Evolutionary conservation across 2,329 filamentous ascomycete species (phyloP), one percentile per base, ranked within the genome.

Genomic region (Xylariales sp.): DNA sequence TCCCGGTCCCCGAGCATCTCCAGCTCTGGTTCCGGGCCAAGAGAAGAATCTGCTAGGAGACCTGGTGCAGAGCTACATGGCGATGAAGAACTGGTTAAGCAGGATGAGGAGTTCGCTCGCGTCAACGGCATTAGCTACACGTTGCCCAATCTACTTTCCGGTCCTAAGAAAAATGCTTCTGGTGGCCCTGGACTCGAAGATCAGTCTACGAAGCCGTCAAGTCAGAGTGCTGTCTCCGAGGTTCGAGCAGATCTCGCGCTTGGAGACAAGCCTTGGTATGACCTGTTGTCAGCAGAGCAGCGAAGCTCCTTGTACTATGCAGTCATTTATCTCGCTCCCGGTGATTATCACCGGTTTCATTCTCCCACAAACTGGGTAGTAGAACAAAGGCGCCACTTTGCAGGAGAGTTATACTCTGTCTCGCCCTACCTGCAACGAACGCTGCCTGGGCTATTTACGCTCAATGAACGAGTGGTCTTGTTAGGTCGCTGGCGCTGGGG

Each of bases 341-440:
- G 93, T 34, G 94, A 98, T 67, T 98, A 98, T 67, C 93, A 98
- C 67, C 87, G 91, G 47, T 98, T 97, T 70, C 94, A 98, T 68
- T 95, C 88, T 2, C 93, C 93, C 0, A 83, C 88, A 2, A 85
- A 88, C 51, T 98, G 93, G 93, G 89, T 98, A 13, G 93, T 93
- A 23, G 87, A 96, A 63, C 83, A 83, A 48, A 82, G 94, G 29
- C 86, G 93, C n/a, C 93, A 98, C 67, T 98, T 98, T 58, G 90
- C 93, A 1, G 93, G 93, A 41, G 94, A 98, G 63, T 74, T 98
- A 7, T 98, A 87, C 70, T 91, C 85, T 38, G 93, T 98, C 5
- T 95, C 88, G 0, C 93, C 93, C 0, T 98, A 96, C 62, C 76
- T 98, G 11, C 90, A 96, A 60, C 84, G 88, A 48, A 95, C 87